A percentile compares a stretch with the other conserved stretches of the same genome.
Conservation (phyloP, 2,329 filamentous ascomycete genomes). For the Diaporthe batatas region DNA sequence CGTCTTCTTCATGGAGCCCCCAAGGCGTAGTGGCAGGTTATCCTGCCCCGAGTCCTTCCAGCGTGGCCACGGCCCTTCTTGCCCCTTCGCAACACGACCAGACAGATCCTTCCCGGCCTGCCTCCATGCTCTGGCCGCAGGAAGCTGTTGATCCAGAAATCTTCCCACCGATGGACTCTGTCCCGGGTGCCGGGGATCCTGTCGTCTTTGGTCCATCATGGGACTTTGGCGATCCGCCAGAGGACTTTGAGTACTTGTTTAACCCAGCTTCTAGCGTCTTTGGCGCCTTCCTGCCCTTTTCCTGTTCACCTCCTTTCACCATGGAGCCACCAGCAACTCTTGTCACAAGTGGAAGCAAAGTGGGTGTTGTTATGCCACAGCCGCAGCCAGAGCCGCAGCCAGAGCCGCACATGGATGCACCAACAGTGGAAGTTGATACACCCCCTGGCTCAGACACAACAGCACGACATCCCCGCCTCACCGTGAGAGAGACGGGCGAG, state of each 20-base stretch:
- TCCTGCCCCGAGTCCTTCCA: background rate
- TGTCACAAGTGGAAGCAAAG: background rate
- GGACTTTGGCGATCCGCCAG: background rate
- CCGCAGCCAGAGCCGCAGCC: too few species aligned
- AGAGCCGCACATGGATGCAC: background rate
- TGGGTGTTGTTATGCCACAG: background rate
- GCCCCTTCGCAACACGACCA: background rate
- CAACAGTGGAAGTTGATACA: background rate
- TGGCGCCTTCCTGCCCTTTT: conserved; percentile 1
- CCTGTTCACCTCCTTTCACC: background rate
- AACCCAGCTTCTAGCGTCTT: background rate
- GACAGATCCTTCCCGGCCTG: background rate
- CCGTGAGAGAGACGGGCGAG: background rate
- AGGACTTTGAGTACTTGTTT: background rate
- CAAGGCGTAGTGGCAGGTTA: background rate
- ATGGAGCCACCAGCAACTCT: background rate
- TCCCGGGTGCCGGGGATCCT: background rate
- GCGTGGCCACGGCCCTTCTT: background rate
- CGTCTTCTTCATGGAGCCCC: background rate
- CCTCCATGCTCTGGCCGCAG: background rate
- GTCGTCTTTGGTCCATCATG: conserved; percentile 1
- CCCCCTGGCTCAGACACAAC: background rate
- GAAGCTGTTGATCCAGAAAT: background rate
- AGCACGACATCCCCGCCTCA: background rate
- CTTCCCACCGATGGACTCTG: background rate